phyloP scores from a whole-genome alignment of 129 eudicot species.

The Pittosporum tobira region DNA sequence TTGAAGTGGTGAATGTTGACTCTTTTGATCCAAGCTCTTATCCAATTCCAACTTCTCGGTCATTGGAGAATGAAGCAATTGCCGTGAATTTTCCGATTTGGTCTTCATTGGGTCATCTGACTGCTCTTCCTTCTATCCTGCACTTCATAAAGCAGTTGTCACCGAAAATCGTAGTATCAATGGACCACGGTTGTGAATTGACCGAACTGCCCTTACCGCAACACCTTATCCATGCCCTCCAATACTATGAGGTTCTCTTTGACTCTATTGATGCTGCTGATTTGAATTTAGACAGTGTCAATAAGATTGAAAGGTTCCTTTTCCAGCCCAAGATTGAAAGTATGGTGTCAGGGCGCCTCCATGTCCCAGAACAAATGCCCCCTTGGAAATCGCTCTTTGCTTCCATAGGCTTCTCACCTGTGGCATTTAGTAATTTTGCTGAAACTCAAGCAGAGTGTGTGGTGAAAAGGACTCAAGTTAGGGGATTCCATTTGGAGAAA shows the following conservation, averaged over 20 bases:
- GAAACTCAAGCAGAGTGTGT: constrained; percentile 60
- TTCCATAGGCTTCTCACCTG: constrained; percentile 39
- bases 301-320: constrained; percentile 50
- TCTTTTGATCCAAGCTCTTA: constrained; percentile 48
- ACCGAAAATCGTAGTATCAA: constrained; percentile 37
- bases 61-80: constrained; percentile 27
- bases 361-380: constrained; percentile 35
- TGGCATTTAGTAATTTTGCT: constrained; percentile 36
- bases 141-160: constrained; percentile 49
- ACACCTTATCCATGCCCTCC: constrained; percentile 45
- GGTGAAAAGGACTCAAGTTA: constrained; percentile 37
- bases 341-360: constrained; percentile 41
- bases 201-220: constrained; percentile 44
- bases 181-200: constrained; percentile 55
- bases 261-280: constrained; percentile 42
- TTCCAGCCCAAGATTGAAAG: constrained; percentile 48
- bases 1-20: constrained; percentile 52
- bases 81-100: constrained; percentile 61
- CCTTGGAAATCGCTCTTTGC: constrained; percentile 44
- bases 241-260: constrained; percentile 44
- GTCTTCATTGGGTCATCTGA: constrained; percentile 28
- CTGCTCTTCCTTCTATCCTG: constrained; percentile 36
- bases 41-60: constrained; percentile 14
- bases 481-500: constrained; percentile 55
- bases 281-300: constrained; percentile 29